Evolutionary conservation across 257 asterid species (phyloP).

Genomic region (Solanum piurae): DNA sequence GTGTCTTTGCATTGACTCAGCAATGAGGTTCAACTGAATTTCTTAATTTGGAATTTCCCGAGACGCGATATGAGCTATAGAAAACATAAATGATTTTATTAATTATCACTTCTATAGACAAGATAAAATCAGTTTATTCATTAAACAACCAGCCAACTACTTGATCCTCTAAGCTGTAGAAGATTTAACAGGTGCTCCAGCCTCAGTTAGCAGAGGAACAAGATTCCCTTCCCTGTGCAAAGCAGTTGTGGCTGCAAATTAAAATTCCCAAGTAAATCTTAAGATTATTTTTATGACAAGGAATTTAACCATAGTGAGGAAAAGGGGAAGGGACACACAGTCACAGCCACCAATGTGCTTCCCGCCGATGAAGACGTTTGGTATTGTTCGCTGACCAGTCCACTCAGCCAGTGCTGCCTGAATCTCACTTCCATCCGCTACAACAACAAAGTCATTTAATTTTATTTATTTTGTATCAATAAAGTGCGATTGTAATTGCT

Average conservation of each 20-base stretch:
- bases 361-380: constrained; percentile 79
- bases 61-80: neutral
- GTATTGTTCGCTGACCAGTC: constrained; percentile 83
- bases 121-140: neutral
- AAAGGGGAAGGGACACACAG: constrained; percentile 16
- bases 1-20: neutral
- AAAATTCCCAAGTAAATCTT: neutral
- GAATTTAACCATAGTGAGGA: neutral
- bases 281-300: neutral
- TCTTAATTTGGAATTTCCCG: too few relatives aligned
- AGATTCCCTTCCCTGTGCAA: constrained; percentile 63
- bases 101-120: neutral
- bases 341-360: constrained; percentile 95
- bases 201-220: constrained; percentile 66
- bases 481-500: neutral
- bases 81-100: neutral
- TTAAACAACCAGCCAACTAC: neutral
- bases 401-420: constrained; percentile 62
- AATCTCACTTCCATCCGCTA: constrained; percentile 73
- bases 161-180: constrained; percentile 33
- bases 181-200: constrained; percentile 51
- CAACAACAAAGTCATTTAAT: neutral
- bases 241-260: constrained; percentile 53
- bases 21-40: too few relatives aligned
- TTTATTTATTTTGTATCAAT: neutral